Evolutionary conservation across 306 rosid species (phyloP), one percentile per base, ranked within the genome.

Genomic region (Vigna trinervia): DNA sequence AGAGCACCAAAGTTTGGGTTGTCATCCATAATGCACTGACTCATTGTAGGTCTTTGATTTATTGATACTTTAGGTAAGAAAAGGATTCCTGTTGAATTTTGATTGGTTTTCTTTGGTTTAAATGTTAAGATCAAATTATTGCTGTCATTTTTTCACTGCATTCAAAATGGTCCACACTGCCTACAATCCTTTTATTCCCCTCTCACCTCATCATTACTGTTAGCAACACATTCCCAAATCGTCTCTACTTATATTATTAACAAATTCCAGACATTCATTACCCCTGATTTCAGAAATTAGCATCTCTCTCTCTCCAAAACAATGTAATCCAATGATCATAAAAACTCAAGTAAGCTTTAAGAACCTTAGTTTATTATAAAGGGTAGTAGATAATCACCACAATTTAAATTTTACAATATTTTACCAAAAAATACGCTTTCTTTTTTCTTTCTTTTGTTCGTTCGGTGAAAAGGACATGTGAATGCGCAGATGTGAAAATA

Each of bases 391-490:
- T 75, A 67, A 68, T 45, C 60, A 74, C 76, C 75, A 56, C 17
- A 45, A 26, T 62, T 59, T 36, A 22, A 68, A 70, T 43, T 81
- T 53, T 28, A 67, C 46, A 80, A 28, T 12, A 10, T 79, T 84
- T 80, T 23, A 73, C 32, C 39, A 14, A 14, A 26, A 68, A 78
- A 85, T 58, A 82, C 72, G 75, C 76, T 36, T 67, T 82, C 79
- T 57, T 64, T 83, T 77, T 82, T 81, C 75, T 53, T 86, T 75
- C 83, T 87, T 86, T 89, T 72, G 80, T 75, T 84, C 77, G 71
- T 85, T 83, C 72, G 91, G 95, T 89, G 95, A 89, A 86, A 90
- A 85, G 69, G 88, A 81, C 96, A 85, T 89, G 87, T 89, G 92
- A 92, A 90, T 90, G 89, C 88, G 86, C 81, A 84, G 85, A 78